Evolutionary conservation across 2,329 filamentous ascomycete species (phyloP).

Genomic region (Chaetomium olivaceum): DNA sequence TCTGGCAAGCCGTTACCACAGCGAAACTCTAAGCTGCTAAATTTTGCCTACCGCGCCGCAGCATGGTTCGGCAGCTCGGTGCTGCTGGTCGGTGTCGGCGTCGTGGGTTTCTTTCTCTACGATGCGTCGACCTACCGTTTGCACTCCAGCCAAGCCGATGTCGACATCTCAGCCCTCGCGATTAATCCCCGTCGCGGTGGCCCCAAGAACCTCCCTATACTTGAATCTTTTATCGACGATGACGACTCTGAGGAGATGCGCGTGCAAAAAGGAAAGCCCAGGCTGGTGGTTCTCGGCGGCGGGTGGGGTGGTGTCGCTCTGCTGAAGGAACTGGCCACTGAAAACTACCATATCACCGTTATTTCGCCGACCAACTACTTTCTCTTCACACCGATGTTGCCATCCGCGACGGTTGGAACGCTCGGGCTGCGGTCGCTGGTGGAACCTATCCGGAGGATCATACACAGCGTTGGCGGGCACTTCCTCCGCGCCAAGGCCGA

Average conservation of each 20-base stretch:
- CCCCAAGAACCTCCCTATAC: conserved; percentile 92
- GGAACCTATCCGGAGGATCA: conserved; percentile 85
- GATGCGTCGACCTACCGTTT: conserved; percentile 90
- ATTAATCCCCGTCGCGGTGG: conserved; percentile 80
- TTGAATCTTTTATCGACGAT: conserved; percentile 84
- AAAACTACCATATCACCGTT: conserved; percentile 94
- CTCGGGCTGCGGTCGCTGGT: conserved; percentile 87
- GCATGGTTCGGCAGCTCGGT: conserved; percentile 75
- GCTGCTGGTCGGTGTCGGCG: conserved; percentile 64
- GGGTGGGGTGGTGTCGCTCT: conserved; percentile 95
- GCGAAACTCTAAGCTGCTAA: conserved; percentile 49
- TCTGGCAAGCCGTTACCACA: conserved; percentile 57
- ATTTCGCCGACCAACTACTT: conserved; percentile 96
- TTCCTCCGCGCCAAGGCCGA: conserved; percentile 86
- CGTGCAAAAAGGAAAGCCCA: conserved; percentile 81
- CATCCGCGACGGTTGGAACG: conserved; percentile 94
- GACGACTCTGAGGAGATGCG: conserved; percentile 73
- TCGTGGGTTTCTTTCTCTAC: conserved; percentile 88
- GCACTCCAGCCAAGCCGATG: conserved; percentile 64
- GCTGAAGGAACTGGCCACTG: conserved; percentile 83
- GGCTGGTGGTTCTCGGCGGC: conserved; percentile 86
- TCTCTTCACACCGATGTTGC: conserved; percentile 96
- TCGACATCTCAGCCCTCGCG: conserved; percentile 81
- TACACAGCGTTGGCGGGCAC: conserved; percentile 76
- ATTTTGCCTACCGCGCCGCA: conserved; percentile 68